Evolutionary conservation across 495 filamentous ascomycete species (phyloP).

Genomic region (Aspergillus saccharolyticus): DNA sequence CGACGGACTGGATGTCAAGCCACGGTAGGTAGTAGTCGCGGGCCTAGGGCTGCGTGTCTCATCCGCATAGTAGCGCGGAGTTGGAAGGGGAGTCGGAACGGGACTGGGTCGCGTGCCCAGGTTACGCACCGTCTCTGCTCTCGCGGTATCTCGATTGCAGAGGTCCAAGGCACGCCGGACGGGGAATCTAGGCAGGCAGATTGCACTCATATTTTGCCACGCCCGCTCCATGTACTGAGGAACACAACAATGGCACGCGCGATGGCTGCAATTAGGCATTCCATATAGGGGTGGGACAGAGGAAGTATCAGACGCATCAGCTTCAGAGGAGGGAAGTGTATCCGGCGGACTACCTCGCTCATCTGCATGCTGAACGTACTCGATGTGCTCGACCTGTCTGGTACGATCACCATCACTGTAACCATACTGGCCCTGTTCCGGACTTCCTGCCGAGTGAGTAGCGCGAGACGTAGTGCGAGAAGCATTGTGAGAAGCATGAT

Average conservation of each 20-base stretch:
- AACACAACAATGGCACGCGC: slow-evolving; percentile 49
- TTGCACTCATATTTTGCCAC: slow-evolving; percentile 45
- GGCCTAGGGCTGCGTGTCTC: background rate
- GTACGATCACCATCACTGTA: background rate
- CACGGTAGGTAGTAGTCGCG: background rate
- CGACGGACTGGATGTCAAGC: background rate
- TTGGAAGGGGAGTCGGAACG: background rate
- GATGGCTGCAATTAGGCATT: slow-evolving; percentile 42
- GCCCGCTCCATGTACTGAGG: slow-evolving; percentile 38
- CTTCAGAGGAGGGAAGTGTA: no score
- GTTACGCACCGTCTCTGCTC: slow-evolving; percentile 10
- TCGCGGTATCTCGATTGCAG: slow-evolving; percentile 7
- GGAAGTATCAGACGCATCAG: slow-evolving; percentile 16
- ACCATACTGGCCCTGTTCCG: background rate
- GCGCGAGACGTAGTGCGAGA: no score
- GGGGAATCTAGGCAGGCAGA: slow-evolving; percentile 26
- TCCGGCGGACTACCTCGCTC: no score
- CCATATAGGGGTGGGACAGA: slow-evolving; percentile 22
- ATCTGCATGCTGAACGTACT: background rate
- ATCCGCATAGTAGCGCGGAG: background rate
- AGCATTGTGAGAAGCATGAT: no score
- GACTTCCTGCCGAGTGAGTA: background rate
- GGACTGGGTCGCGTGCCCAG: slow-evolving; percentile 6
- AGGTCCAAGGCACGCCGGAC: slow-evolving; percentile 16
- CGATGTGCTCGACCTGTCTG: background rate